Base-by-base conservation (phyloP, 1,284 basidiomycete species). In the Leccinum griseonigrum region DNA sequence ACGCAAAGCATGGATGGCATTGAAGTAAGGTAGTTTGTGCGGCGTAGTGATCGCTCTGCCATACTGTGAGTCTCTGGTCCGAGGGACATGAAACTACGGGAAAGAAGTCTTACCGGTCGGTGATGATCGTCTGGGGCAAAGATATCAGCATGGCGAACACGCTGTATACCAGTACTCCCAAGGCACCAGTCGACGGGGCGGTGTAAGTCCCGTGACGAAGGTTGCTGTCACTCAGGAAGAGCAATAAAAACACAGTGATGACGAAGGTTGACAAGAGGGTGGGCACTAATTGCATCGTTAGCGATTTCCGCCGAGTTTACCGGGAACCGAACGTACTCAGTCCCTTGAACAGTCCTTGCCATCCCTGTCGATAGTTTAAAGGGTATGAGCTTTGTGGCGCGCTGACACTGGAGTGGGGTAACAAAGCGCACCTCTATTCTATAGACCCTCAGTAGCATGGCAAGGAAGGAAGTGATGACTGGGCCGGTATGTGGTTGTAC, bases 31-130 rank as follows among this genome's bases (percentile, higher is more conserved):
- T 26, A 96, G 80, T 67, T 84, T 88, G 76, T 92, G 88, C 1
- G 94, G 93, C 0, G 94, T 96, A 29, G 92, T 94, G 68, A 96
- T 91, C 2, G 93, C 82, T 56, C 93, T 94, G 67, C 11, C 55
- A 32, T 55, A 31, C 2, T 34, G 55, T 61, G 46, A 64, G 58
- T 34, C 6, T 50, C 34, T 43, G 5, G 7, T 32, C 28, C 14
- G 4, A 52, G 6, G 13, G 8, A 18, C 2, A 26, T 29, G 10
- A 31, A 57, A 3, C 11, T 1, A 16, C 51, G 2, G 3, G 22
- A 63, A 54, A 32, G 58, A 60, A 11, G 14, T 65, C 82, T 60
- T 71, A 91, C 91, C 92, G 83, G 74, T 93, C 91, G 28, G 92
- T 90, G 58, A 95, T 77, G 57, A 95, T 85, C 2, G 86, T 85